phyloP scores from a whole-genome alignment of 169 alveolate species.

The Neospora caninum region DNA sequence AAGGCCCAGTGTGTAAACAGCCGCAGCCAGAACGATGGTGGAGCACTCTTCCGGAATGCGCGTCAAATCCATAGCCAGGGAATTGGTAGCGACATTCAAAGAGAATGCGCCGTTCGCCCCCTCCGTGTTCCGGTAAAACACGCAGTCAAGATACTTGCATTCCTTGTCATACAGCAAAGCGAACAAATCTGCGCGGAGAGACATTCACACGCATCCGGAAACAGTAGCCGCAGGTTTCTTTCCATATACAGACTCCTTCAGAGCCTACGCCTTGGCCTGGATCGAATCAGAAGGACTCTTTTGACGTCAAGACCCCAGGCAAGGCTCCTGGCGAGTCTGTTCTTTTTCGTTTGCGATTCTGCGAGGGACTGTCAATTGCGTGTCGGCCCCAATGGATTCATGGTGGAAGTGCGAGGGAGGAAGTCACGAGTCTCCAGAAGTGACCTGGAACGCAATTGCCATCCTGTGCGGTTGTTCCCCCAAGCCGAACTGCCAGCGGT shows the following conservation, averaged over 20 bases:
- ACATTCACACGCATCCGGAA: neutral
- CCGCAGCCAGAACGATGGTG: constrained; percentile 61
- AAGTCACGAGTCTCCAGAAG: too few species aligned
- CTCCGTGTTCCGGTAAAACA: constrained; percentile 69
- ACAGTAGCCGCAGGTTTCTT: neutral
- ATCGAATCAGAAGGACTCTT: too few species aligned
- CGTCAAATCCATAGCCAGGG: constrained; percentile 61
- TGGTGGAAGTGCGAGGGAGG: too few species aligned
- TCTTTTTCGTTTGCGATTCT: too few species aligned
- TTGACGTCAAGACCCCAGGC: too few species aligned
- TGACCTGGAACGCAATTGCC: too few species aligned
- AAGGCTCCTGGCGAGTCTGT: too few species aligned
- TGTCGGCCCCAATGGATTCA: too few species aligned
- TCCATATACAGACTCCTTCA: neutral
- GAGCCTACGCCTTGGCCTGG: neutral
- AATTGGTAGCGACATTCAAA: constrained; percentile 55
- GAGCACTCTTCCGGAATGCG: constrained; percentile 62
- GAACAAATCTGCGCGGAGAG: constrained; percentile 56
- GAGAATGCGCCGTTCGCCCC: constrained; percentile 67
- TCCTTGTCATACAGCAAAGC: constrained; percentile 61
- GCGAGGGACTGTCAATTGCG: too few species aligned
- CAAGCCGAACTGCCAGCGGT: too few species aligned
- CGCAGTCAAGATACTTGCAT: constrained; percentile 62
- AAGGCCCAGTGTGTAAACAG: constrained; percentile 66
- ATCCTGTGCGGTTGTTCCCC: too few species aligned